These are phyloP conservation scores for Chaetomiaceae sp. DNA, from an alignment of 2,329 filamentous ascomycete genomes.

Conservation along the genomic window DNA sequence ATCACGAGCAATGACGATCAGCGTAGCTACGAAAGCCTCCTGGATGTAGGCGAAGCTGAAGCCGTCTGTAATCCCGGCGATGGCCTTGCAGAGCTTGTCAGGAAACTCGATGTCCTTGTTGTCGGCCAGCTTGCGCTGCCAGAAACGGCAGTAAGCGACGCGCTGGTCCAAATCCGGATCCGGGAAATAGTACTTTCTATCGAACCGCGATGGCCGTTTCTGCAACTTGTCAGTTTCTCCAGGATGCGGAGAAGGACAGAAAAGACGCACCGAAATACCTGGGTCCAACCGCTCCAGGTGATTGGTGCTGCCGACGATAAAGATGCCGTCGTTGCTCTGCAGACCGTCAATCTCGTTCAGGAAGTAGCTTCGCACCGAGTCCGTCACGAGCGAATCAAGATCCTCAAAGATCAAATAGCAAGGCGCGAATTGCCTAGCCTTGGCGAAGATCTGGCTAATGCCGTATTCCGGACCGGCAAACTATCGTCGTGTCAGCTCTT, in stretches of 20 bases:
- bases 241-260: no score
- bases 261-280: conserved; percentile 48
- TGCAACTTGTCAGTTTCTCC: conserved; percentile 18
- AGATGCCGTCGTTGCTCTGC: conserved; percentile 64
- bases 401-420: conserved; percentile 71
- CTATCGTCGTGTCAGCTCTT: conserved; percentile 27
- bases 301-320: conserved; percentile 65
- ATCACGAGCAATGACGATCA: conserved; percentile 53
- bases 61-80: conserved; percentile 58
- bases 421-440: conserved; percentile 59
- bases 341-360: conserved; percentile 70
- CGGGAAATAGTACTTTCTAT: conserved; percentile 63
- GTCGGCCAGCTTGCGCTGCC: conserved; percentile 52
- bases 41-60: conserved; percentile 69
- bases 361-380: conserved; percentile 61
- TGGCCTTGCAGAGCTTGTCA: conserved; percentile 50
- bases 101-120: conserved; percentile 60
- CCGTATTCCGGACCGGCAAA: conserved; percentile 53
- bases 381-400: conserved; percentile 61
- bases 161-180: conserved; percentile 53
- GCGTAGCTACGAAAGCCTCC: conserved; percentile 61
- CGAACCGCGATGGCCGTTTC: conserved; percentile 63
- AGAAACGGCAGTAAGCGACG: conserved; percentile 57
- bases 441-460: conserved; percentile 51
- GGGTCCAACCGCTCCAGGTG: conserved; percentile 63